These are phyloP conservation scores for Stachybotrys elegans DNA, from an alignment of 2,329 filamentous ascomycete species.

Conservation along the genomic window DNA sequence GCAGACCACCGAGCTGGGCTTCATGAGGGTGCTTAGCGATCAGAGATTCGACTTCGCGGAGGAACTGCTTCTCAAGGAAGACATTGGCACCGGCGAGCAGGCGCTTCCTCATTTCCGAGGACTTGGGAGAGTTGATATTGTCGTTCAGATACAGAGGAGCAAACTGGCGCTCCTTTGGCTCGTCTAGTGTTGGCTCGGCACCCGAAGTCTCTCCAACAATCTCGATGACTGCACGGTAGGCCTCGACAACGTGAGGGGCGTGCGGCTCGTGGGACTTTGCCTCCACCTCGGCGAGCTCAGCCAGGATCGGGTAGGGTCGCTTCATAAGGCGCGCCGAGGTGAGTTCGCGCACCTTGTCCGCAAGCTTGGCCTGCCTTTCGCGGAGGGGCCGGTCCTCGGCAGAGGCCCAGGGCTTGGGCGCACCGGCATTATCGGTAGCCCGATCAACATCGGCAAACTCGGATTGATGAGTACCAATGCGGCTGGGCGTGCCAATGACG, in stretches of 20 bases:
- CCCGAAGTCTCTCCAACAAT: conserved; percentile 70
- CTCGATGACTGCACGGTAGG: conserved; percentile 74
- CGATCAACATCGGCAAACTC: conserved; percentile 67
- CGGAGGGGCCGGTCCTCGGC: conserved; percentile 71
- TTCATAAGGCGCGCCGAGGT: conserved; percentile 67
- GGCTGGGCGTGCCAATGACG: conserved; percentile 76
- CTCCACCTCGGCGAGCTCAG: conserved; percentile 72
- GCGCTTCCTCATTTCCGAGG: conserved; percentile 66
- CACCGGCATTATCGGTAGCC: conserved; percentile 42
- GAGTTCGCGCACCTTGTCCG: conserved; percentile 71
- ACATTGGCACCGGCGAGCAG: conserved; percentile 75
- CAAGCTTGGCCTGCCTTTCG: conserved; percentile 79
- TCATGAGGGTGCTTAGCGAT: conserved; percentile 82
- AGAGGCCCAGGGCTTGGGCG: conserved; percentile 37
- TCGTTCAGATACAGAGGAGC: conserved; percentile 73
- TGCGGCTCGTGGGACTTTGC: conserved; percentile 64
- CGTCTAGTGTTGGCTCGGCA: conserved; percentile 52
- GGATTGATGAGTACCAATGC: conserved; percentile 57
- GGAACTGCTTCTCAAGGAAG: conserved; percentile 79
- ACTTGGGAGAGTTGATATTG: conserved; percentile 56
- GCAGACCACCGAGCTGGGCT: conserved; percentile 83
- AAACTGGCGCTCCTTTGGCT: conserved; percentile 71
- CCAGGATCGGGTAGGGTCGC: conserved; percentile 66
- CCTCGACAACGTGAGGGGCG: conserved; percentile 70
- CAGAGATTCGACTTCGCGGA: conserved; percentile 67